Evolutionary conservation across 2,329 filamentous ascomycete species (phyloP), one percentile per base, ranked within the genome.

Genomic region (Fusarium chaquense): DNA sequence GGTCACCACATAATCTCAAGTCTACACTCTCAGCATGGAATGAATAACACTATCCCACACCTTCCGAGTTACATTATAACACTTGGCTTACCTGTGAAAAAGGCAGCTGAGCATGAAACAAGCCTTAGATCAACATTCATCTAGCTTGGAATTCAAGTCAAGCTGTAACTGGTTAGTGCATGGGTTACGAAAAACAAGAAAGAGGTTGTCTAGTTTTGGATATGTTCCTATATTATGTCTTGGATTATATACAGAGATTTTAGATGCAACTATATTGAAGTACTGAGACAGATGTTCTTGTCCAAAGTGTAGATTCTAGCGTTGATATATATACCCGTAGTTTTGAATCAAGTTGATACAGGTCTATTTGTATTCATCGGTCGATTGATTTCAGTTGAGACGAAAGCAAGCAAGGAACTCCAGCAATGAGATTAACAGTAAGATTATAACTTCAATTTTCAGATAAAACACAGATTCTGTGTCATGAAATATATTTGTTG

Each of bases 41-140:
- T 26, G 41, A 12, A 10, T 4, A 16, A 8, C 9, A 18, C 15
- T 12, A n/a, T 44, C 5, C 8, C 5, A 12, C 26, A 18, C 16
- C 9, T 18, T 16, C 22, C 3, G 20, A 26, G 8, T 28, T 18
- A 9, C 26, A 18, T 10, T 26, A 4, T 8, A 26, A 18, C 10
- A 18, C 5, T 12, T 26, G 5, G 41, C 3, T 4, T 12, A 10
- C 1, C 2, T 4, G 10, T 26, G 3, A 6, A 44, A 6, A 1
- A 12, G 9, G 2, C 3, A 44, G 8, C 8, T 18, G 3, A 28
- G 15, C 9, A 44, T 3, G 16, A 11, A 12, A 26, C 7, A 18
- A 1, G 11, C 1, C 10, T 18, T 10, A 12, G 10, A 12, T 2
- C 3, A 44, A 10, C 6, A 18, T 6, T 5, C 6, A 18, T 18